Base-by-base conservation (phyloP, 1,139 yeast species). In the Yamadazyma spencermartinsiae region DNA sequence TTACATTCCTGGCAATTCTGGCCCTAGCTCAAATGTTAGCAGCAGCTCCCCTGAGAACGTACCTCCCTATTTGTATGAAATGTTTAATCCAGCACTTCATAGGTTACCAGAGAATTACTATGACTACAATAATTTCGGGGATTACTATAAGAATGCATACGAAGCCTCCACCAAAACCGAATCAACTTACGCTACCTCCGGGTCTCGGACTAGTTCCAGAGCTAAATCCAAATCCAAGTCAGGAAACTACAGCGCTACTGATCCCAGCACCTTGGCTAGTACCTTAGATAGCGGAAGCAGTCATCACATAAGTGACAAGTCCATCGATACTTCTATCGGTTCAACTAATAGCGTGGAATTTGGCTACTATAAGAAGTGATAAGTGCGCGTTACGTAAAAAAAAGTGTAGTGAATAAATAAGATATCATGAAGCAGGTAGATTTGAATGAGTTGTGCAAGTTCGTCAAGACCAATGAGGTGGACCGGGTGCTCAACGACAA, bases 401-500 rank as follows among this genome's bases (percentile, higher is more conserved):
- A 26, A 26, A 11, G n/a, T 28, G 11, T 26, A 28, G 31, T 28
- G 13, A 16, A 28, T 28, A 28, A 11, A 5, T 20, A 8, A 19
- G 12, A 30, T 30, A 30, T 15, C 5, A 19, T 30, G 23, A 30
- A 19, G 16, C 15, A 16, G n/a, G 18, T 30, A 12, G 18, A 17
- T 12, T 19, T 39, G 16, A 20, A 38, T 11, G 35, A 39, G 12
- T 28, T 46, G 26, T 36, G 36, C 16, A 33, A 37, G 19, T 3
- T 33, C 27, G 34, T 40, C 11, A 36, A 40, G 23, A 19, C 40
- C 7, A 41, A 41, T 23, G 32, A 37, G 4, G 21, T 31, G 9
- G 38, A 39, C 4, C 29, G 24, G 19, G 27, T 19, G 14, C 31
- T 30, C 4, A 28, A 30, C 6, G 25, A 32, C 7, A 35, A 36